Evolutionary conservation across 495 filamentous ascomycete genomes (phyloP).

Genomic region (Jackrogersella multiformis): DNA sequence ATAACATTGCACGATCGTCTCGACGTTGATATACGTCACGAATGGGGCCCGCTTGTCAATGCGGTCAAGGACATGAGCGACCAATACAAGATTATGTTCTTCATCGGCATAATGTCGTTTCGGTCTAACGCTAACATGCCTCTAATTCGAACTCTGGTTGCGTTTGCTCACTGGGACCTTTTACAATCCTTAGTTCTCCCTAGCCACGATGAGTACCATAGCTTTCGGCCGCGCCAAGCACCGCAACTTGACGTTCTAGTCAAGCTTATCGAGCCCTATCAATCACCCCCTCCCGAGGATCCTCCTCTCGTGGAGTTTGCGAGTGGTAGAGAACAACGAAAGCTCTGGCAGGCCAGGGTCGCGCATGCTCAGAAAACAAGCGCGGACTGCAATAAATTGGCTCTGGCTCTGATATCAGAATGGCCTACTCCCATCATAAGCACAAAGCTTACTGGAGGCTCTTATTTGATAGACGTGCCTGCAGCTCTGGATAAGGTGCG

Average conservation of each 20-base stretch:
- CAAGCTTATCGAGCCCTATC: conserved; percentile 37
- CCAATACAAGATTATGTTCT: conserved; percentile 32
- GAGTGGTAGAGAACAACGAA: conserved; percentile 40
- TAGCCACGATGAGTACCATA: conserved; percentile 32
- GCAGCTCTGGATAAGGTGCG: conserved; percentile 50
- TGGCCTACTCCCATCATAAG: conserved; percentile 47
- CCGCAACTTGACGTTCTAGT: conserved; percentile 47
- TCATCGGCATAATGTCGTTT: conserved; percentile 43
- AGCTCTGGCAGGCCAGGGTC: conserved; percentile 20
- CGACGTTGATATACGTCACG: conserved; percentile 42
- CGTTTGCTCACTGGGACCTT: conserved; percentile 45
- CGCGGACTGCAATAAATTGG: conserved; percentile 44
- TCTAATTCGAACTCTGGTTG: conserved; percentile 42
- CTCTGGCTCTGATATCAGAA: conserved; percentile 41
- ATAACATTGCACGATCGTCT: conserved; percentile 48
- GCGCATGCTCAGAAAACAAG: conserved; percentile 39
- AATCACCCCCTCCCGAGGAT: conserved; percentile 29
- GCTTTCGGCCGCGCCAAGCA: conserved; percentile 40
- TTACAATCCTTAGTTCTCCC: conserved; percentile 43
- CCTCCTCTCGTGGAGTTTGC: conserved; percentile 32
- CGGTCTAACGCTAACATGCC: conserved; percentile 41
- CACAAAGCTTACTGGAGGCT: background rate
- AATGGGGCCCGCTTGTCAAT: conserved; percentile 52
- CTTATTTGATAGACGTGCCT: conserved; percentile 45
- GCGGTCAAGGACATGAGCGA: conserved; percentile 29